Evolutionary conservation across 169 alveolate species (phyloP), one percentile per base, ranked within the genome.

Genomic region (Cryptosporidium ubiquitum): DNA sequence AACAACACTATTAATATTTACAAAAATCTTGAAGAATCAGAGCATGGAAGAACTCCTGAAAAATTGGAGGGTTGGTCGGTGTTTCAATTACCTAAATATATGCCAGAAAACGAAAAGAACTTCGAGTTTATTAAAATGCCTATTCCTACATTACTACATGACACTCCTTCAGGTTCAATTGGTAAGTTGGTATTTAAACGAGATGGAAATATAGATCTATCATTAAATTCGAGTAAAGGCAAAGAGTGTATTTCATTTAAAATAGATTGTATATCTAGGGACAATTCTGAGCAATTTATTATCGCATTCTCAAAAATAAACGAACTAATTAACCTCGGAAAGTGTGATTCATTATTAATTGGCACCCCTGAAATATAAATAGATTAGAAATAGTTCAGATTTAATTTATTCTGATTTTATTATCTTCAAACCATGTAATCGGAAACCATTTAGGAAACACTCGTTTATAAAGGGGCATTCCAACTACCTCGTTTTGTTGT

Each of bases 391-490:
- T 7, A 33, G 44, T 7, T 12, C 5, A 33, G n/a, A 33, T 18
- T 18, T 66, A 37, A 31, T 33, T 33, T 26, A 66, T 66, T 33
- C 7, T 20, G 40, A 1, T 69, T 3, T 69, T 14, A n/a, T 23
- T 47, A 69, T 35, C 42, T 23, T 47, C 75, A 42, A 79, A 79
- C 93, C 93, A 91, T 23, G 79, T 37, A 52, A 31, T 29, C 26
- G 93, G 86, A 23, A 84, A 75, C 93, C 93, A 94, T 69, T 85
- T 91, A 12, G 98, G 98, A 74, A 86, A 95, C 18, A 94, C 94
- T 92, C 98, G 91, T 79, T 95, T 96, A 84, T 93, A 96, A 29
- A 96, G 68, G 55, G 95, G 93, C 94, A 96, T 86, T 60, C 97
- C 95, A 33, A 96, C 94, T 61, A 95, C 93, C 86, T 96, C 98